These are phyloP conservation scores for Xylaria sp. DNA, from an alignment of 495 filamentous ascomycete species.

Conservation along the genomic window DNA sequence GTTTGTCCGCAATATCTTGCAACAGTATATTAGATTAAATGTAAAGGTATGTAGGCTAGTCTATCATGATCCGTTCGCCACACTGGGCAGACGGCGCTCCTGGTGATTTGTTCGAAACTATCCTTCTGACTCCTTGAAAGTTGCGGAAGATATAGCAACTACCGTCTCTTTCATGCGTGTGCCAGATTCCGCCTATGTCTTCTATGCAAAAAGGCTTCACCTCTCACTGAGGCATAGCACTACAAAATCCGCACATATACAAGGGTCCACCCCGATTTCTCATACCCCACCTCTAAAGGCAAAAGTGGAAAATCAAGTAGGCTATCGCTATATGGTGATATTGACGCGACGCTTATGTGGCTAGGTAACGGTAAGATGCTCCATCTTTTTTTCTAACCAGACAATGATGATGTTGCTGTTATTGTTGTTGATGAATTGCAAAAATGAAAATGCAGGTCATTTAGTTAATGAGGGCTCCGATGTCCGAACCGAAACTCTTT, in stretches of 20 bases:
- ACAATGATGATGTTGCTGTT: conserved; percentile 33
- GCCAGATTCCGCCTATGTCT: conserved; percentile 19
- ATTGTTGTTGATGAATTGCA: conserved; percentile 22
- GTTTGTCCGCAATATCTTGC: conserved; percentile 5
- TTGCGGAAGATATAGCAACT: not conserved
- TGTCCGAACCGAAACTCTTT: conserved; percentile 55
- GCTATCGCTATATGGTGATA: conserved; percentile 21
- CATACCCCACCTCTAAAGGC: conserved; percentile 11
- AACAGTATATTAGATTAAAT: conserved; percentile 30
- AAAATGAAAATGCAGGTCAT: conserved; percentile 30
- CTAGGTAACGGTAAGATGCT: not conserved
- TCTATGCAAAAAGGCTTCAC: conserved; percentile 12
- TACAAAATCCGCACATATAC: conserved; percentile 37
- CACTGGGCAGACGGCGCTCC: not conserved
- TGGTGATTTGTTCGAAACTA: conserved; percentile 1
- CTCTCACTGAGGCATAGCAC: conserved; percentile 11
- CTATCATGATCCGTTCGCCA: conserved; percentile 23
- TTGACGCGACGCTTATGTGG: conserved; percentile 20
- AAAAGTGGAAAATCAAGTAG: conserved; percentile 7
- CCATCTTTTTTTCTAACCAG: conserved; percentile 37
- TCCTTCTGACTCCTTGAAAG: not conserved
- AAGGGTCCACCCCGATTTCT: conserved; percentile 28
- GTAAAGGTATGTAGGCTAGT: conserved; percentile 29
- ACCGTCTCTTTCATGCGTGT: conserved; percentile 9
- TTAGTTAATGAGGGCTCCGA: conserved; percentile 53